Evolutionary conservation across 306 rosid species (phyloP).

Genomic region (Cicer yamashitae): DNA sequence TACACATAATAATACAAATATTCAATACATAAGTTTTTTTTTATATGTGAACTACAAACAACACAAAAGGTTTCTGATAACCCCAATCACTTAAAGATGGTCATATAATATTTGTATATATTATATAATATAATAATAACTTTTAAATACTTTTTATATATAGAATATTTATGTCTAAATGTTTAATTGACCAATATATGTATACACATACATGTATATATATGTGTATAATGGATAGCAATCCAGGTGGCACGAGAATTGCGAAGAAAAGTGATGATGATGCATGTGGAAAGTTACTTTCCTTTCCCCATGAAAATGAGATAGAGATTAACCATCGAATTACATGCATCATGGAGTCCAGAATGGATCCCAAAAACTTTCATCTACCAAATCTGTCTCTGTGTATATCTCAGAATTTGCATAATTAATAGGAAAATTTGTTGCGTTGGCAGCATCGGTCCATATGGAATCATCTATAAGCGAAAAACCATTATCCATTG

Average conservation of each 20-base stretch:
- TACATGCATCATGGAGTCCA: constrained; percentile 69
- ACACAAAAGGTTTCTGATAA: no score
- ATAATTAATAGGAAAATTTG: constrained; percentile 58
- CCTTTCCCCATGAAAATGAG: background rate
- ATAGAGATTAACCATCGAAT: constrained; percentile 2
- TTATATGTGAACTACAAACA: no score
- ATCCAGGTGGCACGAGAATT: background rate
- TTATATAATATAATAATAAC: no score
- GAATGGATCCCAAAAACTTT: constrained; percentile 52
- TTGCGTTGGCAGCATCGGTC: constrained; percentile 76
- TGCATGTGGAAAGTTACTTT: background rate
- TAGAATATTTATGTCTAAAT: background rate
- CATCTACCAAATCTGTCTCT: constrained; percentile 48
- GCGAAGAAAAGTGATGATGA: constrained; percentile 14
- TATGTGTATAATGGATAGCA: background rate
- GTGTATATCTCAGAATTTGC: constrained; percentile 40
- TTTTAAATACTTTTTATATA: no score
- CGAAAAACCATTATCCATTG: constrained; percentile 45
- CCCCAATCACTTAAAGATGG: no score
- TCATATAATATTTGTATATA: no score
- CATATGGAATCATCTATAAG: constrained; percentile 69
- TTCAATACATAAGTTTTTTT: no score
- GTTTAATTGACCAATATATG: background rate
- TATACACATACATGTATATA: background rate
- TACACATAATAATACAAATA: background rate